A percentile compares a stretch with the other conserved stretches of the same genome.
phyloP scores from a whole-genome alignment of 179 eudicot species.

The Beta macrorhiza region DNA sequence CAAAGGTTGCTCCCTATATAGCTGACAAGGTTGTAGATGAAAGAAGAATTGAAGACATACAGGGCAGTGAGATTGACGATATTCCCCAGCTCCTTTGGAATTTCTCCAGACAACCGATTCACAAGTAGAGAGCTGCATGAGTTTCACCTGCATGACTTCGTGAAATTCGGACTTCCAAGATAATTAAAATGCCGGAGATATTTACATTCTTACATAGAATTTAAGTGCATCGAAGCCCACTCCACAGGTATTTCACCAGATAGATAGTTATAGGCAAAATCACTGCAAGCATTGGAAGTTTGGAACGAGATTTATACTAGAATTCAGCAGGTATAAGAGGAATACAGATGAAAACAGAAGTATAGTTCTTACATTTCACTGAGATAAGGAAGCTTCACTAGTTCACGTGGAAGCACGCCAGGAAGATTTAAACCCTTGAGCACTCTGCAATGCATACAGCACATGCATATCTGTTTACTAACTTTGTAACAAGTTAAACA shows the following conservation, averaged over 20 bases:
- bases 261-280: constrained; percentile 72
- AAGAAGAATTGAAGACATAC: constrained; percentile 30
- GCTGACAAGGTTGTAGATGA: constrained; percentile 11
- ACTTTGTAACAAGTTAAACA: background rate
- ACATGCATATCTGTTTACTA: background rate
- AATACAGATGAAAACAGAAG: background rate
- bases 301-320: background rate
- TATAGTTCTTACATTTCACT: constrained; percentile 44
- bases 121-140: constrained; percentile 39
- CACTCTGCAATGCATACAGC: constrained; percentile 41
- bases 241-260: constrained; percentile 66
- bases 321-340: background rate
- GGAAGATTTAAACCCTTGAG: constrained; percentile 64
- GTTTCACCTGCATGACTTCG: constrained; percentile 25
- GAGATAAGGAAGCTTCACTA: constrained; percentile 61
- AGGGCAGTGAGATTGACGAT: constrained; percentile 34
- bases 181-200: constrained; percentile 9
- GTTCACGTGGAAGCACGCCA: constrained; percentile 60
- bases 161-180: constrained; percentile 18
- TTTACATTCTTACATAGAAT: constrained; percentile 43
- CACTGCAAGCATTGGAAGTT: constrained; percentile 39
- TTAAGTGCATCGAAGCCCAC: constrained; percentile 60
- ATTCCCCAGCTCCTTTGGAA: constrained; percentile 37
- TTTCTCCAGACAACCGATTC: constrained; percentile 42
- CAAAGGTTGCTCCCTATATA: background rate